phyloP scores from a whole-genome alignment of 495 filamentous ascomycete genomes.

The Talaromyces nanjingensis region DNA sequence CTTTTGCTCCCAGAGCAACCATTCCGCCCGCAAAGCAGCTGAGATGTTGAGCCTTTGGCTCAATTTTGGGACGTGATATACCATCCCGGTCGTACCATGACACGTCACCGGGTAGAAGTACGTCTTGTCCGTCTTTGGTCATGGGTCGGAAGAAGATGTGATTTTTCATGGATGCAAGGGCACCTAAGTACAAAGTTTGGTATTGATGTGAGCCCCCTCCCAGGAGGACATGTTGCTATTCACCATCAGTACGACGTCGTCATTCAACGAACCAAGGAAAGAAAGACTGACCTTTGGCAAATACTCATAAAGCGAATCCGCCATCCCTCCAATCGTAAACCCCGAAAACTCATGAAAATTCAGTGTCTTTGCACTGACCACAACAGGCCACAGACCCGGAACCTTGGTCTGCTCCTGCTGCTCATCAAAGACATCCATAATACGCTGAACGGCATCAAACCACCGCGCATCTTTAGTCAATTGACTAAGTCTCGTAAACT shows the following conservation, averaged over 20 bases:
- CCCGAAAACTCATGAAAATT: neutral
- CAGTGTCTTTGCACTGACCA: neutral
- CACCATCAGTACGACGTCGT: neutral
- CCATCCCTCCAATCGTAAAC: constrained; percentile 13
- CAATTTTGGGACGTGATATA: constrained; percentile 10
- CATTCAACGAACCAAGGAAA: neutral
- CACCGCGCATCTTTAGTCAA: constrained; percentile 80
- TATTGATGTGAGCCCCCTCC: constrained; percentile 31
- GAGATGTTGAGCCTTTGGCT: constrained; percentile 47
- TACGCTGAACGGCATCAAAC: constrained; percentile 86
- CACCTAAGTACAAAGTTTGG: constrained; percentile 31
- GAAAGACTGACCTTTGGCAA: constrained; percentile 15
- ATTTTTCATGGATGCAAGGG: constrained; percentile 23
- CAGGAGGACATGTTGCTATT: constrained; percentile 23
- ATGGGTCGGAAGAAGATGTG: constrained; percentile 42
- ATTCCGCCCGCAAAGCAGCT: constrained; percentile 84
- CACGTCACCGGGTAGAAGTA: constrained; percentile 21
- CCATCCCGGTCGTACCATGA: neutral
- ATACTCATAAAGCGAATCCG: constrained; percentile 29
- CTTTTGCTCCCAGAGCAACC: constrained; percentile 72
- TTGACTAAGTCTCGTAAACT: constrained; percentile 90
- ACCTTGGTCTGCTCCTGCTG: constrained; percentile 61
- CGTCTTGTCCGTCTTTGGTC: constrained; percentile 25
- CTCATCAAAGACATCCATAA: constrained; percentile 71
- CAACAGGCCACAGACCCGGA: constrained; percentile 57